phyloP scores from a whole-genome alignment of 306 rosid genomes.

The Cicer arietinum region DNA sequence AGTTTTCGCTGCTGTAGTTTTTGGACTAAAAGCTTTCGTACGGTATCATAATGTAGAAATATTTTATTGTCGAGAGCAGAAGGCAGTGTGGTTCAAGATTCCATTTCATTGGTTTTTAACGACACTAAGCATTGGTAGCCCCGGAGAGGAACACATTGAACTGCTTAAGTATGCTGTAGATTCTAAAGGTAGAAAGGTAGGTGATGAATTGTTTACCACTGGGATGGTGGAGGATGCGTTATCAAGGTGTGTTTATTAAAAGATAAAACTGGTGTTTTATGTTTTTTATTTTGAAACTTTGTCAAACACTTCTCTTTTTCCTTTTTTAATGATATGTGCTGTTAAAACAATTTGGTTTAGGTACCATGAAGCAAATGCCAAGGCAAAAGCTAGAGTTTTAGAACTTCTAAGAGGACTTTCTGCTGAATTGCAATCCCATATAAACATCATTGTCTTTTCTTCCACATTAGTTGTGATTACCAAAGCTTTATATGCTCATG shows the following conservation, averaged over 20 bases:
- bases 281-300: constrained; percentile 1
- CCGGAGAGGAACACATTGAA: constrained; percentile 89
- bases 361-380: constrained; percentile 81
- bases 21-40: constrained; percentile 74
- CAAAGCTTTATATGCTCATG: constrained; percentile 92
- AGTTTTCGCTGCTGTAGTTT: constrained; percentile 80
- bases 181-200: constrained; percentile 92
- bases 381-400: constrained; percentile 76
- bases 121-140: constrained; percentile 57
- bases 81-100: constrained; percentile 89
- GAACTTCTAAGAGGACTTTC: constrained; percentile 84
- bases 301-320: constrained; percentile 6
- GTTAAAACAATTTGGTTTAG: constrained; percentile 52
- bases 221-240: constrained; percentile 82
- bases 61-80: constrained; percentile 82
- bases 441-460: constrained; percentile 83
- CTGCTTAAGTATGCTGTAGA: constrained; percentile 85
- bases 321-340: constrained; percentile 24
- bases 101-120: constrained; percentile 57
- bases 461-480: constrained; percentile 86
- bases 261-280: constrained; percentile 8
- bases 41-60: constrained; percentile 63
- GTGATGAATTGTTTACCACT: constrained; percentile 95
- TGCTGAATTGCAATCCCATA: constrained; percentile 71
- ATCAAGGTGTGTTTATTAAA: constrained; percentile 56